Evolutionary conservation across 345 rosid genomes (phyloP), one percentile per base, ranked within the genome.

Genomic region (Syzygium aromaticum): DNA sequence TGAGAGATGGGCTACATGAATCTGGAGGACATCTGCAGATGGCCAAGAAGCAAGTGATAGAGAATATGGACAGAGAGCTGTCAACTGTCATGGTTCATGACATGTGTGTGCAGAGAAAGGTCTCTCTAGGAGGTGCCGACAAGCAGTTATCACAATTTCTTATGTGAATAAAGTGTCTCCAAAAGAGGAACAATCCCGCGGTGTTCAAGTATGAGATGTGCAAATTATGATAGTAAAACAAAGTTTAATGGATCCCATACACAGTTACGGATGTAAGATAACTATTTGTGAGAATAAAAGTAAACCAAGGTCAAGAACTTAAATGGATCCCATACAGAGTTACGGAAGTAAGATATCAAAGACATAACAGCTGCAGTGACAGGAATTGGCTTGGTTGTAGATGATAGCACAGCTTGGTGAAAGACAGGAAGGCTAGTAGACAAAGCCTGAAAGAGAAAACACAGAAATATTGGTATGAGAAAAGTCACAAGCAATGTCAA

Each of bases 361-460:
- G 99, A 98, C 80, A 94, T 87, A 89, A 91, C 90, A 87, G 98
- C 97, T 33, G 95, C 91, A 91, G 92, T 93, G 89, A 95, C 95
- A 88, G 99, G 92, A 90, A 93, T 88, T 80, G 95, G 95, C 91
- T 95, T 95, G 52, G 93, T 90, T 85, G 95, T 91, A 85, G 95
- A 90, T 89, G 98, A 97, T 89, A 96, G 92, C 91, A 95, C 87
- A 56, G 95, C 95, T 90, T 94, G 99, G 90, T 94, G 95, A 91
- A 94, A 94, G 88, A 94, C 77, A 12, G 96, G 88, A 89, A 94
- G 90, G 90, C 91, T 91, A 63, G 93, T 89, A 46, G 92, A 87
- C 52, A 89, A 82, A 84, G 92, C 97, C 99, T 96, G 98, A 57
- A 95, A 87, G 84, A 67, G 61, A 73, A 87, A 77, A n/a, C 88